Conservation (phyloP, 345 rosid species). For the Garcia nutans region DNA sequence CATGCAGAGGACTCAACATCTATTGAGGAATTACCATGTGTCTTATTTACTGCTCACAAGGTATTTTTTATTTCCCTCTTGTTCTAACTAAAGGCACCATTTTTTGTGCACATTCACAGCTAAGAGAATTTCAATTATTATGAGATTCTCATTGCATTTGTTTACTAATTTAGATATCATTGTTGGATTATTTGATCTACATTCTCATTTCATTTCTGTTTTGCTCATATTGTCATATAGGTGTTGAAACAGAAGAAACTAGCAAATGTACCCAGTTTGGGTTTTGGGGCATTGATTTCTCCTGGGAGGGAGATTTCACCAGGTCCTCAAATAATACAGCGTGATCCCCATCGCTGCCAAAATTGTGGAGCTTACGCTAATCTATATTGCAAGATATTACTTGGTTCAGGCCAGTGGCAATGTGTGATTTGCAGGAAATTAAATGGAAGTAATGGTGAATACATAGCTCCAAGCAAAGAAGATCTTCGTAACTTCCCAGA, state of each 20-base stretch:
- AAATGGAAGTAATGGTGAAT: slow-evolving; percentile 89
- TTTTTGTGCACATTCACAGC: background rate
- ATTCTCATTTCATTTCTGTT: background rate
- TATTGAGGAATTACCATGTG: slow-evolving; percentile 51
- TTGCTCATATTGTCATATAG: slow-evolving; percentile 33
- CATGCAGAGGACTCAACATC: slow-evolving; percentile 48
- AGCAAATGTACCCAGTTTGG: slow-evolving; percentile 83
- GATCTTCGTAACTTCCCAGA: slow-evolving; percentile 73
- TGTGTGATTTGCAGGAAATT: slow-evolving; percentile 71
- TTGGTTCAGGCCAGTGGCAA: slow-evolving; percentile 98
- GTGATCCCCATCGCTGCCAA: slow-evolving; percentile 84
- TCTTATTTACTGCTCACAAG: slow-evolving; percentile 78
- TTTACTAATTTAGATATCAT: background rate
- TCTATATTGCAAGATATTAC: slow-evolving; percentile 67
- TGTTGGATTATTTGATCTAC: background rate
- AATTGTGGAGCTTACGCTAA: slow-evolving; percentile 95
- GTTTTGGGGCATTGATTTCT: slow-evolving; percentile 91
- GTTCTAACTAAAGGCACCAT: background rate
- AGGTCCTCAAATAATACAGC: slow-evolving; percentile 78
- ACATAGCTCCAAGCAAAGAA: slow-evolving; percentile 67
- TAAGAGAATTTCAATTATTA: background rate
- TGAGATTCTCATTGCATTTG: background rate
- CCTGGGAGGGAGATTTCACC: slow-evolving; percentile 77
- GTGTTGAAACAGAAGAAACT: slow-evolving; percentile 85
- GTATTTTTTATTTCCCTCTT: slow-evolving; percentile 36